These are phyloP conservation scores for Fremontodendron californicum DNA, from an alignment of 345 rosid species.

Conservation along the genomic window DNA sequence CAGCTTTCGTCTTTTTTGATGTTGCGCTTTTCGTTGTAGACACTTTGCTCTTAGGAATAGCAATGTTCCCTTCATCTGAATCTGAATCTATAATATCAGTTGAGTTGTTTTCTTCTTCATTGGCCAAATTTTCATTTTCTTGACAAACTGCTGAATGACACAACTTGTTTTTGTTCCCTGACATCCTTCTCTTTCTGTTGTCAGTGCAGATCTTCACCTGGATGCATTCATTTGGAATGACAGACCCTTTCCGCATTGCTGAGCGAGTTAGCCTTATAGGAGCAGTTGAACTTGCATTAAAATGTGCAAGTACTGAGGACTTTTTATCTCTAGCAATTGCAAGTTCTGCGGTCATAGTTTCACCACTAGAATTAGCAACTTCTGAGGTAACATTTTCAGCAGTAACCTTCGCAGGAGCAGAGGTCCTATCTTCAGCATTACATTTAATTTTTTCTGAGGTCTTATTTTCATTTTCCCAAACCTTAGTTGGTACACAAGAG, in stretches of 20 bases:
- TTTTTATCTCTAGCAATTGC: not conserved
- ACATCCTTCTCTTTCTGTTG: not conserved
- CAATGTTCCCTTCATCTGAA: not conserved
- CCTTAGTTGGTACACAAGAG: not conserved
- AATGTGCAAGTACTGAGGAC: not conserved
- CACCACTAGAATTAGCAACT: not conserved
- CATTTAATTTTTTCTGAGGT: not conserved
- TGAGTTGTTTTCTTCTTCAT: not conserved
- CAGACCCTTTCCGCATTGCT: not conserved
- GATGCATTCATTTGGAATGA: not conserved
- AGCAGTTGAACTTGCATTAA: not conserved
- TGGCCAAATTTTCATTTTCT: slow-evolving; percentile 3
- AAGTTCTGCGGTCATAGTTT: not conserved
- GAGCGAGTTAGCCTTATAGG: slow-evolving; percentile 1
- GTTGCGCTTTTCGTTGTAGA: not conserved
- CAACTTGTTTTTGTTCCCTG: not conserved
- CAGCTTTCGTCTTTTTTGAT: not conserved
- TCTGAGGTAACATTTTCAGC: not conserved
- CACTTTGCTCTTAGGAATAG: not conserved
- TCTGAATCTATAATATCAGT: not conserved
- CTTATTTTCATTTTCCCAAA: not conserved
- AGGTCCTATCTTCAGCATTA: not conserved
- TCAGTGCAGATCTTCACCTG: not conserved
- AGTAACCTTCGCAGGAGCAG: not conserved
- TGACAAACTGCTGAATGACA: not conserved